These are phyloP conservation scores for Spathaspora passalidarum DNA, from an alignment of 805 yeast genomes.

Conservation along the genomic window DNA sequence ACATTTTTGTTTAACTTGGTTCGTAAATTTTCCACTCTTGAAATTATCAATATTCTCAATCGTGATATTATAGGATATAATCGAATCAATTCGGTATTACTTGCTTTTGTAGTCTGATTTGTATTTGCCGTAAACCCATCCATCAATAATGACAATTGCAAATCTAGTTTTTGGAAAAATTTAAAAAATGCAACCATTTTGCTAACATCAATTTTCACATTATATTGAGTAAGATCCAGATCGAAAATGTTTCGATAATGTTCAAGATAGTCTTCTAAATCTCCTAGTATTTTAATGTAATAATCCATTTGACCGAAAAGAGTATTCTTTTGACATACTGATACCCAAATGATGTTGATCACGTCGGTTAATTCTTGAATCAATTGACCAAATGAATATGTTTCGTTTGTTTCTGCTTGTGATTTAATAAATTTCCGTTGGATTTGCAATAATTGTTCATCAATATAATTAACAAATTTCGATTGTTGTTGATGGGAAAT, in stretches of 20 bases:
- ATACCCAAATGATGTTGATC: slow-evolving; percentile 32
- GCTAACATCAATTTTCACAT: slow-evolving; percentile 8
- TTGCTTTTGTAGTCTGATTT: slow-evolving; percentile 12
- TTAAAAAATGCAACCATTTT: slow-evolving; percentile 18
- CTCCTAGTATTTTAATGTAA: slow-evolving; percentile 32
- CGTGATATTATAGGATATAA: slow-evolving; percentile 30
- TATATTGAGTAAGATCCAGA: not conserved
- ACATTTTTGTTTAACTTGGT: slow-evolving; percentile 4
- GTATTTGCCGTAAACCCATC: slow-evolving; percentile 25
- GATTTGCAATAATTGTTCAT: slow-evolving; percentile 30
- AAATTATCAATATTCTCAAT: slow-evolving; percentile 27
- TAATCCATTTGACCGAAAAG: slow-evolving; percentile 36
- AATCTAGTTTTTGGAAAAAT: slow-evolving; percentile 30
- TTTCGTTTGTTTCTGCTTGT: slow-evolving; percentile 25
- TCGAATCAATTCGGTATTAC: slow-evolving; percentile 31
- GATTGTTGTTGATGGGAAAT: slow-evolving; percentile 29
- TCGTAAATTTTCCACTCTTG: slow-evolving; percentile 20
- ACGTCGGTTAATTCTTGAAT: slow-evolving; percentile 22
- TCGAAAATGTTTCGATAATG: slow-evolving; percentile 21
- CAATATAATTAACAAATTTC: slow-evolving; percentile 31
- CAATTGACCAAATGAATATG: slow-evolving; percentile 24
- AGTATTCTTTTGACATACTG: slow-evolving; percentile 20
- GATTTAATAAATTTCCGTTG: slow-evolving; percentile 35
- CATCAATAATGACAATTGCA: slow-evolving; percentile 25
- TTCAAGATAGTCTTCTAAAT: slow-evolving; percentile 37